These are phyloP conservation scores for Prosopis cineraria DNA, from an alignment of 306 rosid species.

Conservation along the genomic window DNA sequence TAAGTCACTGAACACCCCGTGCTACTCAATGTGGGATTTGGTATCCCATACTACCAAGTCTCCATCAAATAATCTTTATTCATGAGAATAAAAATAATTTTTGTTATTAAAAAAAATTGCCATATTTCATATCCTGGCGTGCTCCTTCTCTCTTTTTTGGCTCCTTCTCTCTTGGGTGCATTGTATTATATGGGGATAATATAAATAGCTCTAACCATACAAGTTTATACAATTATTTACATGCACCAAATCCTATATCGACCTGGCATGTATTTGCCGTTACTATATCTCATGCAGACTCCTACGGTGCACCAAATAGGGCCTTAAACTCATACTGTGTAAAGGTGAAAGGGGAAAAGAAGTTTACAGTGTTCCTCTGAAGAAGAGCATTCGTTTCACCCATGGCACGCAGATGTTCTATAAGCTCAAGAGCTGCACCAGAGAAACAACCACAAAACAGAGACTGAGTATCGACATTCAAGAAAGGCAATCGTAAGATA, in stretches of 20 bases:
- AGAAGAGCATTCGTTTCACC: constrained; percentile 91
- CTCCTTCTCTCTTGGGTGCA: too few relatives aligned
- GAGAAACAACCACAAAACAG: constrained; percentile 19
- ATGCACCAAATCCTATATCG: neutral
- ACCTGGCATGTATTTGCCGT: neutral
- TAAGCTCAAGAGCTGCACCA: constrained; percentile 76
- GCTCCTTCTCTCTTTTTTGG: too few relatives aligned
- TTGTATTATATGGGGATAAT: too few relatives aligned
- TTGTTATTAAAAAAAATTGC: too few relatives aligned
- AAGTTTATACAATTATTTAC: neutral
- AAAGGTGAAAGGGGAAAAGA: constrained; percentile 15
- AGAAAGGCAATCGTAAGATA: constrained; percentile 1
- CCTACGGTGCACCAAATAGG: neutral
- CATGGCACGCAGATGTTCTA: constrained; percentile 94
- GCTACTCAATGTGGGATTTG: too few relatives aligned
- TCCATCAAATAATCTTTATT: too few relatives aligned
- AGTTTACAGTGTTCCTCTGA: constrained; percentile 68
- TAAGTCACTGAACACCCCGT: too few relatives aligned
- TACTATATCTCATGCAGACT: neutral
- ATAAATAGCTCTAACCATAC: too few relatives aligned
- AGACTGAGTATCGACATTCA: constrained; percentile 19
- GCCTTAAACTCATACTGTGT: neutral
- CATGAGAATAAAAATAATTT: too few relatives aligned
- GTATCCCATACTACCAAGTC: too few relatives aligned
- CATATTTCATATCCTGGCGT: too few relatives aligned